Evolutionary conservation across 1,284 basidiomycete genomes (phyloP), one percentile per base, ranked within the genome.

Genomic region (Chiua sp.): DNA sequence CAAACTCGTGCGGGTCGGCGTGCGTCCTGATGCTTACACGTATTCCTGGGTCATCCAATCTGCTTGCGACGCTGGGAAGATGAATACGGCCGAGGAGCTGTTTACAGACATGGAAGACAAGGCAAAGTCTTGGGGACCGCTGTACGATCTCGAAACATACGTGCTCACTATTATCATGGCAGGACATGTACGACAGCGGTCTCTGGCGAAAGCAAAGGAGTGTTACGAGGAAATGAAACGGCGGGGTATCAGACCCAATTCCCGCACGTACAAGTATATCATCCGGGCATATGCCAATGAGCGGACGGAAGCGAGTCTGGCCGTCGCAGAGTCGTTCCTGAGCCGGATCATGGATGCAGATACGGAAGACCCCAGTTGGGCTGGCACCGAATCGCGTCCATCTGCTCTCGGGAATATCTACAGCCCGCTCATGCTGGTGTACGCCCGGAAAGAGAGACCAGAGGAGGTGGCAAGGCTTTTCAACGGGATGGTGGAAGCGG

Each of bases 101-200:
- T 91, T 92, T 68, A 72, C 76, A 33, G 83, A 91, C 70, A 86
- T 96, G 84, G 86, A 89, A 63, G 65, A 70, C 18, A 70, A 79
- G 18, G 66, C 79, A 48, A 65, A 57, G 48, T 64, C 75, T 5
- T 73, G 75, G 65, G 68, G 77, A 47, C 73, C 75, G n/a, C 71
- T 79, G 44, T 60, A 85, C 30, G 69, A 78, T 50, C 70, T 87
- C 59, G 85, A 83, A 61, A 77, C 80, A 47, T 91, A 88, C 69
- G 80, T 90, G 53, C 84, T 94, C 64, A 94, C 94, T n/a, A 91
- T 94, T 71, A 78, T 98, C 65, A 91, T 98, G 78, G 82, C 87
- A 22, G 93, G 90, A 2, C 91, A 90, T 71, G 78, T 98, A 50
- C 87, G 88, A 22, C 65, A 70, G 0, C 83, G 86, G 2, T 77